Evolutionary conservation across 371 early-diverging fungal genomes (phyloP), one percentile per base, ranked within the genome.

Genomic region (Actinomortierella ambigua): DNA sequence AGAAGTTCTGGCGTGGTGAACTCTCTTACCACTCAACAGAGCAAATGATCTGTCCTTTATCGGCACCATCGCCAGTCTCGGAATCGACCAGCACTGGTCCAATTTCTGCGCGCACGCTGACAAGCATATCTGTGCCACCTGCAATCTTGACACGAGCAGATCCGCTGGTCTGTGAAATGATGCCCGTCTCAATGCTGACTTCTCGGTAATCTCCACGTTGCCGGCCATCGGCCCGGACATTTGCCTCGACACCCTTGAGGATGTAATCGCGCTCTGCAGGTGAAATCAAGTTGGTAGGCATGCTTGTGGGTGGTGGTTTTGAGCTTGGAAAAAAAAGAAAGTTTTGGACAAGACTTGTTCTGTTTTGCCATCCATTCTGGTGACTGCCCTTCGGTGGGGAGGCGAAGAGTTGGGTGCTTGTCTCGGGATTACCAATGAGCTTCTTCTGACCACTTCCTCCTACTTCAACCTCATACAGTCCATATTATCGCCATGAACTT

Each of bases 41-140:
- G 82, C 95, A 93, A 9, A 91, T 77, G 39, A 96, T 79, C 23
- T 90, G 79, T 15, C 95, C 96, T 42, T 65, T 73, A 42, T 61
- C 77, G 8, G 67, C 75, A 42, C 78, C 81, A 7, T 76, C 83
- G 6, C 75, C 83, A 18, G 71, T 68, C 50, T 77, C 83, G 28
- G 79, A 76, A 39, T 80, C 83, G 50, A 83, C 82, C 28, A 89
- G 86, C 44, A 92, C 83, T 26, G 83, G 80, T 28, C 88, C 93
- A 49, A 96, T 88, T 62, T 95, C 95, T 3, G 92, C 94, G 70
- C 95, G 96, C 71, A 97, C 86, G 29, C 98, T 96, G 17, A 96
- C 96, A 18, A 98, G 80, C 0, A 97, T 89, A 60, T 95, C 94
- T 0, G 95, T 94, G 13, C 89, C 90, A 22, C 86, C 86, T 2